Conservation (phyloP, 768 basidiomycete species). For the Russula sp. region DNA sequence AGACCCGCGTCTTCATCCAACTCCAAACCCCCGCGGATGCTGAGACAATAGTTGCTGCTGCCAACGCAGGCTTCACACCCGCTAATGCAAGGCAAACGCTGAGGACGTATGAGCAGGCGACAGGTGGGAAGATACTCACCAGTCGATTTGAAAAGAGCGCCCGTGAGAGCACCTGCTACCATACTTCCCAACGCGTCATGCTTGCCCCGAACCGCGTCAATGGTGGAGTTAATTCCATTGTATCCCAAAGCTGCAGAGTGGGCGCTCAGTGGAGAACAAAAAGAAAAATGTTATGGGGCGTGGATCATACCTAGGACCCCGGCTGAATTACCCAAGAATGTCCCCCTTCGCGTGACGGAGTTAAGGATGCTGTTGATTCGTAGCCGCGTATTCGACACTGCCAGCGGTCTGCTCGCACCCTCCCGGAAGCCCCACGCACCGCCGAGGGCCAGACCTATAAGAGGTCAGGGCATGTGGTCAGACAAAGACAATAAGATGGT, state of each 20-base stretch:
- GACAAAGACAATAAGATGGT: constrained; percentile 66
- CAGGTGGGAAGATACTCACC: constrained; percentile 48
- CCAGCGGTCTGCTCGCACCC: constrained; percentile 81
- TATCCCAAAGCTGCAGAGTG: constrained; percentile 75
- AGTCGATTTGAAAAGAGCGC: constrained; percentile 88
- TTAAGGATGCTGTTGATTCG: constrained; percentile 97
- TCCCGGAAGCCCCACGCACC: constrained; percentile 95
- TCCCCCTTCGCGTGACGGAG: constrained; percentile 92
- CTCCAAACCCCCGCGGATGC: constrained; percentile 91
- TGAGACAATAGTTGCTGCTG: constrained; percentile 84
- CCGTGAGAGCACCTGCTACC: constrained; percentile 85
- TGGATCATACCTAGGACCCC: constrained; percentile 85
- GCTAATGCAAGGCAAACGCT: constrained; percentile 48
- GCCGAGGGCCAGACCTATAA: constrained; percentile 86
- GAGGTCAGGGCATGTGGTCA: constrained; percentile 69
- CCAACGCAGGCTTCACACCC: constrained; percentile 83
- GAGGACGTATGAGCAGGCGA: constrained; percentile 22
- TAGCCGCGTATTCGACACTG: constrained; percentile 76
- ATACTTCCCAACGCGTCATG: constrained; percentile 91
- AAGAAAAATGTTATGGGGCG: constrained; percentile 28
- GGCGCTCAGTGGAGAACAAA: constrained; percentile 35
- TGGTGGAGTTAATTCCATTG: constrained; percentile 92
- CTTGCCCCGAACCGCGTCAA: constrained; percentile 81
- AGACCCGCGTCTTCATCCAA: constrained; percentile 85
- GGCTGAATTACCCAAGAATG: constrained; percentile 96